Evolutionary conservation across 2,329 filamentous ascomycete species (phyloP), one percentile per base, ranked within the genome.

Genomic region (Polytolypa hystricis): DNA sequence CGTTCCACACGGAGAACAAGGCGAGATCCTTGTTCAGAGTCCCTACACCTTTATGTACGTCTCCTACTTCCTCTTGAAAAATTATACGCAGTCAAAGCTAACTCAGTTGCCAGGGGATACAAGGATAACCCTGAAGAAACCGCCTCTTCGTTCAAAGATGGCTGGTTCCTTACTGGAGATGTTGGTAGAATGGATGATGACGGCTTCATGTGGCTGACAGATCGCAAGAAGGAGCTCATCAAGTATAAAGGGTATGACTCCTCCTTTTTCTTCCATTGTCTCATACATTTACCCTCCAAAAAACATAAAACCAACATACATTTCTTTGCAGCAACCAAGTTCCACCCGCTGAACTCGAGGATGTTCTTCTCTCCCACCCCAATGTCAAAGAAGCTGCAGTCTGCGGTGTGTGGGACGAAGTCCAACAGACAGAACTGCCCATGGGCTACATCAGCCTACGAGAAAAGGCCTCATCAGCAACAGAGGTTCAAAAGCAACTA

Each of bases 121-220:
- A 30, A 37, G 20, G 28, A 37, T 19, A 37, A 37, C n/a, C 27
- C 28, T 25, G 17, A 30, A 31, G 35, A 26, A 6, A 37, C 35
- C 2, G 17, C 28, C 9, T 18, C 28, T 11, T 7, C 35, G 30
- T 37, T 37, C 20, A 26, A 37, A 10, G 35, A 37, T 5, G 35
- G 28, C 11, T 37, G 35, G 35, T 37, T 37, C 19, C 31, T 26
- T 28, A 37, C 35, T 26, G 35, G 35, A 1, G 35, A 37, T n/a
- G 30, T 37, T 10, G 35, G 27, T n/a, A 16, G 28, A 4, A 21
- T 31, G 14, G 21, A 25, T 25, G 25, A 17, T 16, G 23, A 37
- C 18, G 35, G 35, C 4, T 21, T 30, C 25, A 30, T 37, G 12
- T 37, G 30, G 25, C 12, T 37, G n/a, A 15, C 30, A n/a, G 35